phyloP scores from a whole-genome alignment of 768 basidiomycete species.

The Trametes meyenii region DNA sequence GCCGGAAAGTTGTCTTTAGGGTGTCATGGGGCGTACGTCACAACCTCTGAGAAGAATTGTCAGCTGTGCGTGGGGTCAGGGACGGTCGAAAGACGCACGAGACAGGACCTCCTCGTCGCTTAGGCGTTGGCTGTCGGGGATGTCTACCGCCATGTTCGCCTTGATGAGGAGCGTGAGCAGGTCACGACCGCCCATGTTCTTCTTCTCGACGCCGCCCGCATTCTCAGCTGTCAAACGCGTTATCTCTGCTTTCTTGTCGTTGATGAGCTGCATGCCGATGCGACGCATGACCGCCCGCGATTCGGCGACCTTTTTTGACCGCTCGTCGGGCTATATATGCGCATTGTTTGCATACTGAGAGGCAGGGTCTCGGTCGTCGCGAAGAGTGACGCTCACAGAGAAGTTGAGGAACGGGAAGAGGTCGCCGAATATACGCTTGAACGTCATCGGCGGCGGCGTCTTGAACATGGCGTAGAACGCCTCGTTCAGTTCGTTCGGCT shows the following conservation, averaged over 20 bases:
- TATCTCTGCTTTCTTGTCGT: constrained; percentile 39
- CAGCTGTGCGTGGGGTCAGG: background rate
- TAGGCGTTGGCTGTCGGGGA: constrained; percentile 55
- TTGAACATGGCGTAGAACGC: constrained; percentile 36
- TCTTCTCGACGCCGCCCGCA: background rate
- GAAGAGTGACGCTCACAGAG: constrained; percentile 19
- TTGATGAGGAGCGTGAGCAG: constrained; percentile 46
- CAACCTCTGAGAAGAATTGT: constrained; percentile 19
- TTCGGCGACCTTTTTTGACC: background rate
- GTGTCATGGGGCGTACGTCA: constrained; percentile 18
- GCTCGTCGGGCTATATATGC: background rate
- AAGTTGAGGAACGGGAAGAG: constrained; percentile 27
- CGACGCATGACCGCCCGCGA: constrained; percentile 29
- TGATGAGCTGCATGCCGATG: constrained; percentile 34
- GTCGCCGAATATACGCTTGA: constrained; percentile 21
- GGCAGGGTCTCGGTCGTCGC: background rate
- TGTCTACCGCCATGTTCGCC: constrained; percentile 65
- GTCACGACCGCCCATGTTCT: constrained; percentile 12
- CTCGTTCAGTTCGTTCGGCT: constrained; percentile 35
- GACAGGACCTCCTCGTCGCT: constrained; percentile 63
- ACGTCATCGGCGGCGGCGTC: background rate
- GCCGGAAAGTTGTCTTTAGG: too few relatives aligned
- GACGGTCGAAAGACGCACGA: constrained; percentile 34
- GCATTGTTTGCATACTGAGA: too few relatives aligned
- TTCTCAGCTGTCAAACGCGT: constrained; percentile 40